Conservation (phyloP, 129 eudicot species). For the Ambrosia artemisiifolia region DNA sequence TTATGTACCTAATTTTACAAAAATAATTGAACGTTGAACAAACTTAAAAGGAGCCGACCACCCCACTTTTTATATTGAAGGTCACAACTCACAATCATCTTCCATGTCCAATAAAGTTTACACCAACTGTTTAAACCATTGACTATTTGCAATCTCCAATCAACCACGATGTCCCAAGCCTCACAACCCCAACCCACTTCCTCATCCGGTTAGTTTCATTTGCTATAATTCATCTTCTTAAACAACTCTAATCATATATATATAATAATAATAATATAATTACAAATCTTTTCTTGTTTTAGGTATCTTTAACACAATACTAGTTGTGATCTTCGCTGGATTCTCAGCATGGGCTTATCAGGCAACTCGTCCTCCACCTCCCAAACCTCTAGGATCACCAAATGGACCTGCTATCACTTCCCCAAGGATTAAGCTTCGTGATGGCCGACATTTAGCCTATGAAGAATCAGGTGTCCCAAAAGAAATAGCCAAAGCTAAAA, state of each 20-base stretch:
- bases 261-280: no score
- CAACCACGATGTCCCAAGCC: not conserved
- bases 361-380: slow-evolving; percentile 60
- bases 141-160: not conserved
- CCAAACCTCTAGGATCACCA: slow-evolving; percentile 53
- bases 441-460: slow-evolving; percentile 77
- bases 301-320: slow-evolving; percentile 2
- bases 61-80: no score
- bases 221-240: no score
- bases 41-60: no score
- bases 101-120: not conserved
- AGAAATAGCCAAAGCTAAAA: slow-evolving; percentile 54
- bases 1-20: no score
- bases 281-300: not conserved
- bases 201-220: not conserved
- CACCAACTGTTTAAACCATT: not conserved
- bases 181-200: slow-evolving; percentile 9
- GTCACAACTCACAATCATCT: not conserved
- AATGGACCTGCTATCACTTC: slow-evolving; percentile 73
- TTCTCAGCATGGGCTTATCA: slow-evolving; percentile 60
- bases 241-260: no score
- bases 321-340: slow-evolving; percentile 44
- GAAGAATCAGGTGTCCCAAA: slow-evolving; percentile 61
- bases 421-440: slow-evolving; percentile 61
- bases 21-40: no score